Percentiles rank a stretch among this genome's conserved stretches.
Evolutionary conservation across 352 stramenopile species (phyloP).

Genomic region (Pythium graminicola): DNA sequence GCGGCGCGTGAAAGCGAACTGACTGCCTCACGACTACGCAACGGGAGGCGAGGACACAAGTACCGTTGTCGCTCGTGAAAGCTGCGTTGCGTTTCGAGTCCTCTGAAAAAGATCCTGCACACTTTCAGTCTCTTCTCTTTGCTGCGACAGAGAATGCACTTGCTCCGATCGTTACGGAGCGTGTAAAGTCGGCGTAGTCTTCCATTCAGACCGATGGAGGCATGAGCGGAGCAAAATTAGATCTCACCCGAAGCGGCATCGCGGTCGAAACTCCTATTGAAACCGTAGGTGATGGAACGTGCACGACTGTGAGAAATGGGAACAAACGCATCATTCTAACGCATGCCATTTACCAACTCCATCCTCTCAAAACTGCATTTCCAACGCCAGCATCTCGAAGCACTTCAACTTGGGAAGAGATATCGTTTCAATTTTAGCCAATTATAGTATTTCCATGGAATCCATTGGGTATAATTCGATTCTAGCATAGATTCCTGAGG

Average conservation of each 20-base stretch:
- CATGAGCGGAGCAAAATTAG: too few relatives aligned
- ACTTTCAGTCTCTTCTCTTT: neutral
- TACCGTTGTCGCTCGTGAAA: too few relatives aligned
- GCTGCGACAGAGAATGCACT: neutral
- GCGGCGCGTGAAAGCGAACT: neutral
- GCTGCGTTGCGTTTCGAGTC: conserved; percentile 7
- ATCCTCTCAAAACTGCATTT: too few relatives aligned
- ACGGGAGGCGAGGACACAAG: too few relatives aligned
- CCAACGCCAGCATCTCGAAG: too few relatives aligned
- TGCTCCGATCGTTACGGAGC: conserved; percentile 10
- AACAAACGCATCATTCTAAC: neutral
- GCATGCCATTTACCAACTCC: too few relatives aligned
- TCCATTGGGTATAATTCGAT: conserved; percentile 9
- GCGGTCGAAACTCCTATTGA: neutral
- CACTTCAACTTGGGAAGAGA: conserved; percentile 16
- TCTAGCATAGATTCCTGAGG: neutral
- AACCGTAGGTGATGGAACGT: neutral
- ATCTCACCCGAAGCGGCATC: neutral
- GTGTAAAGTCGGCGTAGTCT: too few relatives aligned
- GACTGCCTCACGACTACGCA: too few relatives aligned
- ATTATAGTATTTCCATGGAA: neutral
- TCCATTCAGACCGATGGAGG: too few relatives aligned
- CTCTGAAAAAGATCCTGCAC: conserved; percentile 9
- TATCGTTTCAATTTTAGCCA: conserved; percentile 16
- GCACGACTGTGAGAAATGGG: too few relatives aligned